phyloP scores from a whole-genome alignment of 371 early-diverging fungal species.

The Mucor saturninus region DNA sequence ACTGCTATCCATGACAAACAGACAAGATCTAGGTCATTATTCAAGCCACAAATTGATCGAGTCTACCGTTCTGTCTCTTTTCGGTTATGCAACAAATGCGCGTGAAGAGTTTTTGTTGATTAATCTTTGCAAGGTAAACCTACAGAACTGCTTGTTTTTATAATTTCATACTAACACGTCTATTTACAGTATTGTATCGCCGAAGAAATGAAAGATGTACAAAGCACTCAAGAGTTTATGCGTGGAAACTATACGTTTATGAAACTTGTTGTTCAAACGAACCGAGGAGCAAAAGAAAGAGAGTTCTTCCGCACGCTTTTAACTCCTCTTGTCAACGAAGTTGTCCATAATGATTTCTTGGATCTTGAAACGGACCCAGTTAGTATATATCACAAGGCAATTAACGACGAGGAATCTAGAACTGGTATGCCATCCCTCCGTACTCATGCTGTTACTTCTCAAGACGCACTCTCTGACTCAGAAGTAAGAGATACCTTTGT shows the following conservation, averaged over 20 bases:
- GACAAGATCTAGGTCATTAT: slow-evolving; percentile 49
- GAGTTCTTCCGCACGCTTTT: slow-evolving; percentile 88
- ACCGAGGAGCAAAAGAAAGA: slow-evolving; percentile 94
- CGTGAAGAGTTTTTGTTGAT: slow-evolving; percentile 97
- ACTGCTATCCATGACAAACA: slow-evolving; percentile 81
- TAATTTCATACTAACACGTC: background rate
- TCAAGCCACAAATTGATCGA: slow-evolving; percentile 78
- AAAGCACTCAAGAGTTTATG: slow-evolving; percentile 88
- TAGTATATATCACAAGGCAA: slow-evolving; percentile 84
- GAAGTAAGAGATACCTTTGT: slow-evolving; percentile 84
- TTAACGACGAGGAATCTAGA: slow-evolving; percentile 88
- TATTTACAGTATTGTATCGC: slow-evolving; percentile 75
- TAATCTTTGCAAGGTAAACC: slow-evolving; percentile 84
- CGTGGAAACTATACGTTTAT: slow-evolving; percentile 94
- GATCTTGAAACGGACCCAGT: slow-evolving; percentile 94
- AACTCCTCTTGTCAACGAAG: slow-evolving; percentile 77
- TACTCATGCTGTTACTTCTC: slow-evolving; percentile 77
- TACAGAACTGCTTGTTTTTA: background rate
- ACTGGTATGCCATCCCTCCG: slow-evolving; percentile 85
- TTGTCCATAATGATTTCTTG: slow-evolving; percentile 76
- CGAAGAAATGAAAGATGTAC: slow-evolving; percentile 85
- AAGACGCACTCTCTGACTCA: slow-evolving; percentile 85
- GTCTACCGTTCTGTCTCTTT: slow-evolving; percentile 90
- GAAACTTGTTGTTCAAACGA: slow-evolving; percentile 92
- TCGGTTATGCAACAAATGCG: slow-evolving; percentile 93